Conservation (phyloP, 495 filamentous ascomycete genomes). For the Penicillium angulare region DNA sequence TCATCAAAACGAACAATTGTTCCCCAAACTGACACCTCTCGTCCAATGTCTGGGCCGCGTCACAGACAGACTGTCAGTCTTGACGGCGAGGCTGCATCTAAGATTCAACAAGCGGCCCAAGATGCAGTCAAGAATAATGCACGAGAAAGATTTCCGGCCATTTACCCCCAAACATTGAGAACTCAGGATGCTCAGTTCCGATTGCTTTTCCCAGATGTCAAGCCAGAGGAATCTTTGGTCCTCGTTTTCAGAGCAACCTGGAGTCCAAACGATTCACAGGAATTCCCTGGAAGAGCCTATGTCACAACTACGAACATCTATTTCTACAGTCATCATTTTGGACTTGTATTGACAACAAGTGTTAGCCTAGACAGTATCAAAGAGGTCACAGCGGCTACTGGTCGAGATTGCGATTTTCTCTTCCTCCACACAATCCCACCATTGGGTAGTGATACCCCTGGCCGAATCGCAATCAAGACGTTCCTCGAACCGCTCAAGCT, state of each 20-base stretch:
- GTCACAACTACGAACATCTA: constrained; percentile 83
- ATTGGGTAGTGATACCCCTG: constrained; percentile 59
- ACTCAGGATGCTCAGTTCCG: constrained; percentile 92
- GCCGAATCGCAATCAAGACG: constrained; percentile 79
- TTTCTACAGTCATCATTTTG: constrained; percentile 93
- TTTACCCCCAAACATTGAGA: constrained; percentile 79
- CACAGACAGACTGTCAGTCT: constrained; percentile 85
- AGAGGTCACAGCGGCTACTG: constrained; percentile 87
- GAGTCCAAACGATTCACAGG: constrained; percentile 74
- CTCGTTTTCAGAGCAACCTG: constrained; percentile 74
- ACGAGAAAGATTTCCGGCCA: constrained; percentile 66
- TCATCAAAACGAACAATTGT: constrained; percentile 22
- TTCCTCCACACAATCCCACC: constrained; percentile 76
- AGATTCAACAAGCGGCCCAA: constrained; percentile 41
- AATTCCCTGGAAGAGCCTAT: constrained; percentile 84
- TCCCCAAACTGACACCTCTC: constrained; percentile 15
- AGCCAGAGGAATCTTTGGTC: constrained; percentile 70
- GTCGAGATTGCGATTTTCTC: constrained; percentile 89
- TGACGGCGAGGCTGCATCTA: constrained; percentile 52
- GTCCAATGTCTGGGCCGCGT: constrained; percentile 19
- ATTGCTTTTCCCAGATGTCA: constrained; percentile 81
- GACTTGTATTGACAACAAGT: constrained; percentile 80
- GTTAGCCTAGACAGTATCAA: constrained; percentile 70
- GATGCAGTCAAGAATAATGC: constrained; percentile 34
- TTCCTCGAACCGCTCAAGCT: constrained; percentile 86